phyloP scores from a whole-genome alignment of 306 rosid genomes.

The Aeschynomene evenia region DNA sequence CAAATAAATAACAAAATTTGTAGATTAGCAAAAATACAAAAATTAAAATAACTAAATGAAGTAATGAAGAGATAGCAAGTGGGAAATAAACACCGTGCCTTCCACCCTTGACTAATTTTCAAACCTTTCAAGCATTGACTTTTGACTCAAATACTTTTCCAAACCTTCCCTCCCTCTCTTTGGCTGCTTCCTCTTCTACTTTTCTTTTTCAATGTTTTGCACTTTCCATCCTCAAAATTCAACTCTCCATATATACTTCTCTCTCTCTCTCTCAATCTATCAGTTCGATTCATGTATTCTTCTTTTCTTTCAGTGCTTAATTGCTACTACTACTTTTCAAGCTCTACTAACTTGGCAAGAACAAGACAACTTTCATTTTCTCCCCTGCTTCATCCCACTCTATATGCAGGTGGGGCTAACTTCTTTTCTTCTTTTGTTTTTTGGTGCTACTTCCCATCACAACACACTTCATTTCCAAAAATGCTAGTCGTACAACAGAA shows the following conservation, averaged over 20 bases:
- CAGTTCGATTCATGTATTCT: background rate
- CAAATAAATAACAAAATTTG: background rate
- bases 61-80: background rate
- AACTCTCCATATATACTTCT: background rate
- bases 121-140: slow-evolving; percentile 48
- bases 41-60: background rate
- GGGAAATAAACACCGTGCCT: slow-evolving; percentile 48
- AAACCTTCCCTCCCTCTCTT: slow-evolving; percentile 5
- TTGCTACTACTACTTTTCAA: slow-evolving; percentile 46
- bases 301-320: background rate
- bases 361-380: slow-evolving; percentile 14
- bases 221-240: background rate
- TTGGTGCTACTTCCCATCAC: too few relatives aligned
- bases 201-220: slow-evolving; percentile 5
- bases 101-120: slow-evolving; percentile 63
- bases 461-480: slow-evolving; percentile 9
- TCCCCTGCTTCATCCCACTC: background rate
- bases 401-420: slow-evolving; percentile 34
- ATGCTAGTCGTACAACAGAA: too few relatives aligned
- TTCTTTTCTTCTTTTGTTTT: background rate
- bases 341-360: slow-evolving; percentile 11
- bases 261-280: background rate
- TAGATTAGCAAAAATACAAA: background rate
- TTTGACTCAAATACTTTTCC: slow-evolving; percentile 86
- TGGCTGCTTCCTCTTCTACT: slow-evolving; percentile 36